Evolutionary conservation across 164 flowering plant species (phyloP).

Genomic region (Magnolia kwangsiensis): DNA sequence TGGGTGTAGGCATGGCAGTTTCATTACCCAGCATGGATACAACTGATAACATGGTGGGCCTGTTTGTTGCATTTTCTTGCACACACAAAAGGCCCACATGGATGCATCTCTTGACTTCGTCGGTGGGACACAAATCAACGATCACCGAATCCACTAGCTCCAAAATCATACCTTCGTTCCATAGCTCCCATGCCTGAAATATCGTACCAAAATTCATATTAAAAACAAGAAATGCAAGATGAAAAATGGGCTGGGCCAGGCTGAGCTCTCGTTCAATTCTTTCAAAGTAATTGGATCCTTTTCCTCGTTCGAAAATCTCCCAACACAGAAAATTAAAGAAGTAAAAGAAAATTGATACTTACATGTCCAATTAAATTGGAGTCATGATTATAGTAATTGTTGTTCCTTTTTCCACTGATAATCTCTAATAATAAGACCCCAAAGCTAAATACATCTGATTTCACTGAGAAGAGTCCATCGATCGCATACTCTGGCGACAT

Average conservation of each 20-base stretch:
- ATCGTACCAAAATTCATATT: not conserved
- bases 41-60: conserved; percentile 8
- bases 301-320: too few species aligned
- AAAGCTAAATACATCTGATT: not conserved
- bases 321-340: not conserved
- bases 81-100: conserved; percentile 13
- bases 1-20: not conserved
- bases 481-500: not conserved
- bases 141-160: conserved; percentile 12
- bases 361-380: conserved; percentile 12
- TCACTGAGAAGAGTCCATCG: not conserved
- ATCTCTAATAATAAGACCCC: conserved; percentile 19
- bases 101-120: conserved; percentile 9
- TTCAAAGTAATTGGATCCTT: too few species aligned
- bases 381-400: conserved; percentile 5
- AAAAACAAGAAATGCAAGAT: not conserved
- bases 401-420: conserved; percentile 16
- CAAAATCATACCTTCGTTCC: conserved; percentile 8
- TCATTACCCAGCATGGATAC: conserved; percentile 4
- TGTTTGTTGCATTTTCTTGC: conserved; percentile 5
- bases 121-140: not conserved
- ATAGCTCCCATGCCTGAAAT: conserved; percentile 15
- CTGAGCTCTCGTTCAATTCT: too few species aligned
- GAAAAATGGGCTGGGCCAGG: not conserved
- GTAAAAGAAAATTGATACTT: not conserved